A percentile compares a stretch with the other conserved stretches of the same genome.
phyloP scores from a whole-genome alignment of 441 rosid species.

The Mallotus repandus region DNA sequence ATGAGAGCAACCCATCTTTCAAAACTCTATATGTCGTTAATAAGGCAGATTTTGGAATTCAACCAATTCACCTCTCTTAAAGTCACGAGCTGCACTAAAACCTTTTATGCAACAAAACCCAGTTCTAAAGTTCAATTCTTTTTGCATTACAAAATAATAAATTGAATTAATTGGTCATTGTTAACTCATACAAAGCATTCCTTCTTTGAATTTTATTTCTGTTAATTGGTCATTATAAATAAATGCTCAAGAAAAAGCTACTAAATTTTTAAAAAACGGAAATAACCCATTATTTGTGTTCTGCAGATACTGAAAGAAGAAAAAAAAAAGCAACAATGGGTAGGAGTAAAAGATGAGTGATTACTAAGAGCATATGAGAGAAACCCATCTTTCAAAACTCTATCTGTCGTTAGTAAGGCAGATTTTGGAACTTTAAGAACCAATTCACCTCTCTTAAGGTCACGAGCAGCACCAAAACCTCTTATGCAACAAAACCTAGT shows the following conservation, averaged over 20 bases:
- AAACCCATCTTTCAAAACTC: conserved; percentile 35
- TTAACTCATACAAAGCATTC: no score
- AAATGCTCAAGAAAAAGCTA: not conserved
- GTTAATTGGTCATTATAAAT: no score
- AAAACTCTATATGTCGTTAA: conserved; percentile 45
- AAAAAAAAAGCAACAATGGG: no score
- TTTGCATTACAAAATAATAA: not conserved
- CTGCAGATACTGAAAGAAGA: no score
- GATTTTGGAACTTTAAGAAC: conserved; percentile 67
- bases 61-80: conserved; percentile 65
- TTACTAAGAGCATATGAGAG: conserved; percentile 36
- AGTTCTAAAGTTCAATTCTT: not conserved
- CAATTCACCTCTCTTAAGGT: conserved; percentile 65
- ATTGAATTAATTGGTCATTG: no score
- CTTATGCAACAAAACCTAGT: conserved; percentile 41
- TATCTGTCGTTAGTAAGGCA: conserved; percentile 52
- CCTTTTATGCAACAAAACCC: conserved; percentile 57
- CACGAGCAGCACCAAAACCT: conserved; percentile 72
- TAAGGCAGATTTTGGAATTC: conserved; percentile 65
- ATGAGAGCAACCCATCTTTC: conserved; percentile 35
- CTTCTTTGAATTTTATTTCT: no score
- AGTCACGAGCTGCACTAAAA: conserved; percentile 62
- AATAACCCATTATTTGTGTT: no score
- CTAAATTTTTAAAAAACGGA: not conserved
- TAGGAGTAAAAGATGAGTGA: conserved; percentile 32